Evolutionary conservation across 495 filamentous ascomycete species (phyloP), one percentile per base, ranked within the genome.

Genomic region (Jackrogersella minutella): DNA sequence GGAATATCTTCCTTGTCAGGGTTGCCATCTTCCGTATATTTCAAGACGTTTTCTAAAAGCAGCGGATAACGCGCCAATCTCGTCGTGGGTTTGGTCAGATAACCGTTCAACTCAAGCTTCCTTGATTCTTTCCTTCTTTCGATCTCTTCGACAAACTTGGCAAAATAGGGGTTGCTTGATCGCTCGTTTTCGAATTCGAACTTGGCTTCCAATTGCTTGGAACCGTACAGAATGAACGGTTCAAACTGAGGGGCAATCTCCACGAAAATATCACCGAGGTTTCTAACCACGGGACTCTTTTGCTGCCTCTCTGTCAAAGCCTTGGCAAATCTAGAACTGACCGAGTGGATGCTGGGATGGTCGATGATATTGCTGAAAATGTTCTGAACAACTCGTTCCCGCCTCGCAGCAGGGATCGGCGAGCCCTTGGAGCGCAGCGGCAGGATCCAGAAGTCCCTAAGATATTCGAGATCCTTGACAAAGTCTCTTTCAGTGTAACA

Each of bases 401-500:
- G 86, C 39, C 93, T 86, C 63, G 91, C 86, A 68, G 94, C 89
- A 4, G 96, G 94, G 56, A 99, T 94, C 2, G 93, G 93, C 6
- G 94, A 97, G 22, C 83, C 82, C 36, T 83, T 88, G 14, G 85
- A 82, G 52, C 92, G 88, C 53, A 99, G 77, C 2, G 96, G 96
- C 66, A 92, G 87, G 82, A 98, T 97, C 96, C 96, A 99, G 85
- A 98, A 98, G 79, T 99, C 96, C 60, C 94, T 88, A 26, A 99
- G 79, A 72, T 99, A 99, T 74, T 99, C 96, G 67, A 99, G 82
- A 74, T 99, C 96, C 81, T 99, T 99, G 74, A 99, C 96, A 68
- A 99, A 99, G 77, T 99, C 96, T 36, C 96, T 87, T 76, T 99
- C 96, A 0, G 96, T 99, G 76, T 99, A 99, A 87, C 96, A 97